These are phyloP conservation scores for Hyphopichia fennica DNA, from an alignment of 1,139 yeast genomes.

Conservation along the genomic window DNA sequence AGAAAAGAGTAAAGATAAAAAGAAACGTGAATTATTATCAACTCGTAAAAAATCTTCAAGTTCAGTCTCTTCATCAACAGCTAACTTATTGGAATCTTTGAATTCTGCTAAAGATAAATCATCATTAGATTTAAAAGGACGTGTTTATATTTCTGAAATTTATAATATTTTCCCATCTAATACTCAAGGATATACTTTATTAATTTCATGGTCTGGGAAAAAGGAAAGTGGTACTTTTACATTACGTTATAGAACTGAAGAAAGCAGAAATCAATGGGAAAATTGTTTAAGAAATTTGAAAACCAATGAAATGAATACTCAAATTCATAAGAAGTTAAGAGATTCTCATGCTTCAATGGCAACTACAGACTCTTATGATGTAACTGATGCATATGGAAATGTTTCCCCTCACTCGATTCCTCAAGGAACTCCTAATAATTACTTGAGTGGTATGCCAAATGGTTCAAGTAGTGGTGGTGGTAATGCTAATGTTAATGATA, in stretches of 20 bases:
- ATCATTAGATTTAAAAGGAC: constrained; percentile 59
- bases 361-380: constrained; percentile 29
- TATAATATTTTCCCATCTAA: constrained; percentile 50
- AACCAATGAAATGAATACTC: constrained; percentile 43
- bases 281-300: constrained; percentile 50
- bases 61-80: constrained; percentile 33
- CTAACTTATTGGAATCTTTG: constrained; percentile 38
- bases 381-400: constrained; percentile 15
- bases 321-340: constrained; percentile 38
- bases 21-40: constrained; percentile 35
- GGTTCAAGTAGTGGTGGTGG: neutral
- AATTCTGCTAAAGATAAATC: constrained; percentile 32
- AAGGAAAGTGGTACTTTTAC: constrained; percentile 77
- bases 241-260: constrained; percentile 69
- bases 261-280: constrained; percentile 71
- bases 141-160: constrained; percentile 69
- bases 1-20: constrained; percentile 29
- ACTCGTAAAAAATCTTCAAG: constrained; percentile 43
- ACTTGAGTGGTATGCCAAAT: neutral
- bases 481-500: constrained; percentile 7
- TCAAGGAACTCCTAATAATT: constrained; percentile 4
- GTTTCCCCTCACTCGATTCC: constrained; percentile 10
- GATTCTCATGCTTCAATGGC: constrained; percentile 36
- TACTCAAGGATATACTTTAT: constrained; percentile 52
- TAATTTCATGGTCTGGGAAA: constrained; percentile 77